Percentiles rank a stretch among this genome's conserved stretches.
phyloP scores from a whole-genome alignment of 345 rosid species.

The Cardiospermum halicacabum region DNA sequence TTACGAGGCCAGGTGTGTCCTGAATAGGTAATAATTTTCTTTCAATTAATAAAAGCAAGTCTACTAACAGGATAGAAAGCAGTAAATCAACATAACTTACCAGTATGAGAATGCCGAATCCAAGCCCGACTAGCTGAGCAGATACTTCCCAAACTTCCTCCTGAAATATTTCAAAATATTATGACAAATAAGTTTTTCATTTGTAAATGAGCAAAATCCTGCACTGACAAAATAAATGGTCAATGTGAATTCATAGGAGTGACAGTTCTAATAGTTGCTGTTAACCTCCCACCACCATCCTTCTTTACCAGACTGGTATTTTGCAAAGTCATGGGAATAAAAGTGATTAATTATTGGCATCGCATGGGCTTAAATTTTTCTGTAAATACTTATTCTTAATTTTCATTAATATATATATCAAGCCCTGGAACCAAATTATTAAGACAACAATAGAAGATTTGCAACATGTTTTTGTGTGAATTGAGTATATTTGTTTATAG shows the following conservation, averaged over 20 bases:
- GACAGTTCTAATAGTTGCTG: too few relatives aligned
- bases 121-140: conserved; percentile 91
- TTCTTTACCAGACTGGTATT: too few relatives aligned
- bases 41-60: conserved; percentile 14
- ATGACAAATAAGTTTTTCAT: conserved; percentile 11
- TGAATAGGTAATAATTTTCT: conserved; percentile 31
- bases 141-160: conserved; percentile 99
- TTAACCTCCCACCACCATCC: too few relatives aligned
- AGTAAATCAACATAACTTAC: conserved; percentile 29
- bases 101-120: conserved; percentile 76
- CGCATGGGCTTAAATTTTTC: background rate
- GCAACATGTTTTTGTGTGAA: too few relatives aligned
- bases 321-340: background rate
- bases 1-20: conserved; percentile 85
- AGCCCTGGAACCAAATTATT: background rate
- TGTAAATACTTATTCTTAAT: too few relatives aligned
- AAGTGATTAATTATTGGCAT: background rate
- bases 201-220: background rate
- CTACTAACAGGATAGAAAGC: background rate
- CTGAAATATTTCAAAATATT: conserved; percentile 36
- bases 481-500: background rate
- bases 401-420: too few relatives aligned
- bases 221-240: too few relatives aligned
- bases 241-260: too few relatives aligned
- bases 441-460: background rate